These are phyloP conservation scores for Imleria badia DNA, from an alignment of 768 basidiomycete species.

Conservation along the genomic window DNA sequence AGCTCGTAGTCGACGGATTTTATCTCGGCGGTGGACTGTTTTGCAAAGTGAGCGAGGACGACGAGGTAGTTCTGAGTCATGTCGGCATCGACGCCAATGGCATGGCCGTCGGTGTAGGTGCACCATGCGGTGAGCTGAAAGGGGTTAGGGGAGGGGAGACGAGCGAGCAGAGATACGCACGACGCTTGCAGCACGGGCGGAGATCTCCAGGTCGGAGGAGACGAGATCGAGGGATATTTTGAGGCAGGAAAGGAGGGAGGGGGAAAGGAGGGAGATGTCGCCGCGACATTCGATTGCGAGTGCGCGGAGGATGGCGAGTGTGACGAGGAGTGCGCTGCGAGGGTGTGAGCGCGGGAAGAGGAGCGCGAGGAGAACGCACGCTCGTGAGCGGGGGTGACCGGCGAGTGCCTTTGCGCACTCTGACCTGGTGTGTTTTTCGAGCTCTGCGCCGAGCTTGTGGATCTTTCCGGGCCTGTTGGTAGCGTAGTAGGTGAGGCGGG, in stretches of 20 bases:
- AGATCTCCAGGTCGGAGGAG: constrained; percentile 69
- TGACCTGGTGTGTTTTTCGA: constrained; percentile 68
- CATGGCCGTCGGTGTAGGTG: constrained; percentile 84
- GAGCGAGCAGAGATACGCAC: constrained; percentile 44
- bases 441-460: constrained; percentile 69
- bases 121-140: constrained; percentile 88
- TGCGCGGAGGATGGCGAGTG: constrained; percentile 77
- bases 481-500: constrained; percentile 82
- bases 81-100: constrained; percentile 73
- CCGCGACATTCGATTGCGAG: constrained; percentile 85
- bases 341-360: neutral
- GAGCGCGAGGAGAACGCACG: constrained; percentile 52
- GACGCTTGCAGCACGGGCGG: constrained; percentile 75
- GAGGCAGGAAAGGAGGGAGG: constrained; percentile 65
- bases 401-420: constrained; percentile 65
- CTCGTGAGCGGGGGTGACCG: constrained; percentile 76
- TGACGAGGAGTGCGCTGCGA: constrained; percentile 72
- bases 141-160: neutral
- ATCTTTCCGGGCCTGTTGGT: constrained; percentile 82
- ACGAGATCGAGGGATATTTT: constrained; percentile 54
- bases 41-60: constrained; percentile 63
- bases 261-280: constrained; percentile 74
- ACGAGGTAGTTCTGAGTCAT: constrained; percentile 71
- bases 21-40: constrained; percentile 50
- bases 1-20: constrained; percentile 63